These are phyloP conservation scores for Mimosa pudica DNA, from an alignment of 306 rosid genomes.

Conservation along the genomic window DNA sequence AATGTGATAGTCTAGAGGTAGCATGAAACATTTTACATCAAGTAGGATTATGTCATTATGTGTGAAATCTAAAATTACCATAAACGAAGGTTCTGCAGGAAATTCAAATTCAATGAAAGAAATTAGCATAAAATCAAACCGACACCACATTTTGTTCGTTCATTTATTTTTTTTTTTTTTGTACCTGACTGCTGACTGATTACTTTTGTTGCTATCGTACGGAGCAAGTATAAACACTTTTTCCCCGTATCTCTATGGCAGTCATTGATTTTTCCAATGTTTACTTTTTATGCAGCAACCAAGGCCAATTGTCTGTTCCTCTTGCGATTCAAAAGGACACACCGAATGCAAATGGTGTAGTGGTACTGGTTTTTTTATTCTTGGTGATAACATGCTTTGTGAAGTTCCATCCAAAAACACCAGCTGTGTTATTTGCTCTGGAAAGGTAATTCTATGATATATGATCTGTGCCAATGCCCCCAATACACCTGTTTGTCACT, in stretches of 20 bases:
- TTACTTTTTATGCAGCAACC: conserved; percentile 72
- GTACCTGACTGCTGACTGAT: conserved; percentile 8
- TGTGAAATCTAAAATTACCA: conserved; percentile 3
- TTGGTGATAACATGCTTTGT: conserved; percentile 97
- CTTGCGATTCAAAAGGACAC: conserved; percentile 81
- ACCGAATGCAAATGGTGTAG: conserved; percentile 91
- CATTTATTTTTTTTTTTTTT: not conserved
- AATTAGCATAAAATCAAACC: not conserved
- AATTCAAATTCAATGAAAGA: not conserved
- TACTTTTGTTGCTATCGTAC: not conserved
- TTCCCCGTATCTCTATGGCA: not conserved
- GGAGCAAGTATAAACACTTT: conserved; percentile 6
- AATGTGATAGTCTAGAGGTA: not conserved
- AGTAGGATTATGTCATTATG: not conserved
- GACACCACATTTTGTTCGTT: not conserved
- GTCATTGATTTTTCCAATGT: conserved; percentile 32
- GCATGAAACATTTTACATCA: conserved; percentile 5
- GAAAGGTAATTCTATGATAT: conserved; percentile 57
- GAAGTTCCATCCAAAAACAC: conserved; percentile 92
- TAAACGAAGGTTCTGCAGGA: not conserved
- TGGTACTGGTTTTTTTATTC: conserved; percentile 89
- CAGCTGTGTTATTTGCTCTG: conserved; percentile 74
- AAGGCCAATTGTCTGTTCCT: conserved; percentile 75
- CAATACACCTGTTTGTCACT: not conserved
- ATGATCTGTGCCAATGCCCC: conserved; percentile 9